Conservation (phyloP, 2,329 filamentous ascomycete species). For the Camptophora hylomeconis region DNA sequence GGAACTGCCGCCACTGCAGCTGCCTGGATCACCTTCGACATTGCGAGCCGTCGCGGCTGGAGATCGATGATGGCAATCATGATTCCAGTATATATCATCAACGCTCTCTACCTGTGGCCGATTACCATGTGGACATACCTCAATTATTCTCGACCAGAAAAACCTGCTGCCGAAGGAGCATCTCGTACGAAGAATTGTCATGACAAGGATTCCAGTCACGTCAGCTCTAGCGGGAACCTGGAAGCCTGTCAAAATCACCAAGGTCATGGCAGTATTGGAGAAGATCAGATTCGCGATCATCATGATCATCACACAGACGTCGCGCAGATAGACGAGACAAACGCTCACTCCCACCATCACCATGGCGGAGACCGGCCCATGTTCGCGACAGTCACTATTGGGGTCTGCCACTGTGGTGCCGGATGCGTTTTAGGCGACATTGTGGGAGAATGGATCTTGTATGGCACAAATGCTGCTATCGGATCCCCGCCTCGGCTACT, state of each 20-base stretch:
- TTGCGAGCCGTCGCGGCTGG: slow-evolving; percentile 7
- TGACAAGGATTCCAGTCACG: no score
- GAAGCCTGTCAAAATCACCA: no score
- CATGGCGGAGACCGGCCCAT: slow-evolving; percentile 6
- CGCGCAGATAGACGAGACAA: no score
- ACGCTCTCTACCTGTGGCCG: slow-evolving; percentile 9
- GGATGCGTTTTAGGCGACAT: slow-evolving; percentile 22
- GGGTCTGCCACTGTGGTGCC: slow-evolving; percentile 21
- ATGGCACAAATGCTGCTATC: slow-evolving; percentile 17
- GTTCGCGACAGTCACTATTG: slow-evolving; percentile 19
- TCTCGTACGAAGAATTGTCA: no score
- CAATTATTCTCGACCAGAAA: slow-evolving; percentile 6
- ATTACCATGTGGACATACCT: slow-evolving; percentile 7
- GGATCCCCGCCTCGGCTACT: slow-evolving; percentile 9
- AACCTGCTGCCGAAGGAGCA: no score
- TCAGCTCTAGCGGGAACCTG: no score
- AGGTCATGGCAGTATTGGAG: no score
- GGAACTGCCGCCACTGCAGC: slow-evolving; percentile 3
- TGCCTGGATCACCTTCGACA: slow-evolving; percentile 5
- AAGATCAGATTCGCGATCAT: no score
- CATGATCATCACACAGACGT: slow-evolving; percentile 1
- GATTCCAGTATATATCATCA: slow-evolving; percentile 9
- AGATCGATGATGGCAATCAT: slow-evolving; percentile 8
- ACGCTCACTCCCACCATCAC: slow-evolving; percentile 3
- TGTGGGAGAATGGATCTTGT: slow-evolving; percentile 24